phyloP scores from a whole-genome alignment of 2,329 filamentous ascomycete genomes.

The Calonectria pauciramosa region DNA sequence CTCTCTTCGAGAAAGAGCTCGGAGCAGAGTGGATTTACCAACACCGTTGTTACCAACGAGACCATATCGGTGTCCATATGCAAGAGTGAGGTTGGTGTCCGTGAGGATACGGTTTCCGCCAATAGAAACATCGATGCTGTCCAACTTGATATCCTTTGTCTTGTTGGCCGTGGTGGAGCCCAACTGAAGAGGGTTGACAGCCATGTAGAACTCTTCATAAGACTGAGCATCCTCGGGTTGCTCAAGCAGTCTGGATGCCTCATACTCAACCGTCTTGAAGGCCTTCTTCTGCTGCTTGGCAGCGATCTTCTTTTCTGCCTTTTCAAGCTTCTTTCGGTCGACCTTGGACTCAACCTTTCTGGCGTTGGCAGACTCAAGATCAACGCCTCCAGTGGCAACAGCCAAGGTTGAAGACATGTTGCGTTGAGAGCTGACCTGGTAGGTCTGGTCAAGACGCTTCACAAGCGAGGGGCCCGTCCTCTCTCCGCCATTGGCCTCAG shows the following conservation, averaged over 20 bases:
- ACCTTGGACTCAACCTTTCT: slow-evolving; percentile 98
- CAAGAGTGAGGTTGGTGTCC: slow-evolving; percentile 90
- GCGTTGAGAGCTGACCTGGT: slow-evolving; percentile 92
- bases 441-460: slow-evolving; percentile 90
- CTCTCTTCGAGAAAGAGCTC: slow-evolving; percentile 93
- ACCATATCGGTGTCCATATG: slow-evolving; percentile 95
- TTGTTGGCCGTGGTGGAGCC: slow-evolving; percentile 81
- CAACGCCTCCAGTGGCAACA: slow-evolving; percentile 85
- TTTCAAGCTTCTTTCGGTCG: slow-evolving; percentile 98
- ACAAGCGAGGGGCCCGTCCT: slow-evolving; percentile 81
- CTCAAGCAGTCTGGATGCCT: slow-evolving; percentile 90
- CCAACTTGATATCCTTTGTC: slow-evolving; percentile 99
- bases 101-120: slow-evolving; percentile 89
- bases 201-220: slow-evolving; percentile 99
- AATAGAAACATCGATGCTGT: slow-evolving; percentile 95
- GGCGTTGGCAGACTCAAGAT: slow-evolving; percentile 92
- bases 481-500: slow-evolving; percentile 79
- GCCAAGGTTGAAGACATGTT: slow-evolving; percentile 98
- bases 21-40: slow-evolving; percentile 93
- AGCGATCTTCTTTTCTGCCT: slow-evolving; percentile 96
- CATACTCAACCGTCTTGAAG: slow-evolving; percentile 98
- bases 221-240: slow-evolving; percentile 87
- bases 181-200: slow-evolving; percentile 95
- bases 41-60: slow-evolving; percentile 99
- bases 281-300: slow-evolving; percentile 99